Conservation (phyloP, 495 filamentous ascomycete genomes). For the Trypethelium eluteriae region DNA sequence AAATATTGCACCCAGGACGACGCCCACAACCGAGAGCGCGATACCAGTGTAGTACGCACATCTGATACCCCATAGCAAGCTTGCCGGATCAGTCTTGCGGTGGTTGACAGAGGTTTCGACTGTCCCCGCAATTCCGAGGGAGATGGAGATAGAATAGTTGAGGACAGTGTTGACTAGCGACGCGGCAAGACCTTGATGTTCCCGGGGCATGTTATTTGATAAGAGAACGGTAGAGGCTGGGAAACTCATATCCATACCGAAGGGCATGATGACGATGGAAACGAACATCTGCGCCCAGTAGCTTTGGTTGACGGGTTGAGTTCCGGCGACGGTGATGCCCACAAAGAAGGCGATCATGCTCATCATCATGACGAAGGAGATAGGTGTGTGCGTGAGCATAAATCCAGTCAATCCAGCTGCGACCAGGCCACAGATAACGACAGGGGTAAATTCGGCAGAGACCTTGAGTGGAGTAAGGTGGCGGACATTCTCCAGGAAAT, state of each 20-base stretch:
- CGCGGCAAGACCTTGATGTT: conserved; percentile 31
- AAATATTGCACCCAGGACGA: conserved; percentile 24
- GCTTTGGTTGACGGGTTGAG: conserved; percentile 23
- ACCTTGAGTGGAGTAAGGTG: conserved; percentile 20
- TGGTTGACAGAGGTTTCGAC: conserved; percentile 26
- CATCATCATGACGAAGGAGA: conserved; percentile 30
- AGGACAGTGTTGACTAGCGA: conserved; percentile 29
- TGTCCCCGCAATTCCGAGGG: conserved; percentile 29
- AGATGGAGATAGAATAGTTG: conserved; percentile 33
- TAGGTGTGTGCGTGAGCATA: conserved; percentile 28
- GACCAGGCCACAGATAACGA: conserved; percentile 25
- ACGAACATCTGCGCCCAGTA: conserved; percentile 33
- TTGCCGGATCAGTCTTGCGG: conserved; percentile 1
- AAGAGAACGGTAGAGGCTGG: conserved; percentile 30
- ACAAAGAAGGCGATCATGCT: conserved; percentile 29
- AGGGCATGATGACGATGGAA: conserved; percentile 32
- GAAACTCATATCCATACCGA: conserved; percentile 34
- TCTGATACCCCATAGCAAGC: conserved; percentile 16
- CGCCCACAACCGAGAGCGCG: conserved; percentile 22
- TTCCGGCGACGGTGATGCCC: conserved; percentile 24
- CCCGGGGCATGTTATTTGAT: conserved; percentile 29
- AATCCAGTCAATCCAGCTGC: conserved; percentile 28
- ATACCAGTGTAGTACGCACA: conserved; percentile 27
- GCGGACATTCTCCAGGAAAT: conserved; percentile 24
- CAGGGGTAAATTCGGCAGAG: conserved; percentile 26